A percentile compares a stretch with the other conserved stretches of the same genome.
These are phyloP conservation scores for Penicillium sp. DNA, from an alignment of 2,329 filamentous ascomycete genomes.

Conservation along the genomic window DNA sequence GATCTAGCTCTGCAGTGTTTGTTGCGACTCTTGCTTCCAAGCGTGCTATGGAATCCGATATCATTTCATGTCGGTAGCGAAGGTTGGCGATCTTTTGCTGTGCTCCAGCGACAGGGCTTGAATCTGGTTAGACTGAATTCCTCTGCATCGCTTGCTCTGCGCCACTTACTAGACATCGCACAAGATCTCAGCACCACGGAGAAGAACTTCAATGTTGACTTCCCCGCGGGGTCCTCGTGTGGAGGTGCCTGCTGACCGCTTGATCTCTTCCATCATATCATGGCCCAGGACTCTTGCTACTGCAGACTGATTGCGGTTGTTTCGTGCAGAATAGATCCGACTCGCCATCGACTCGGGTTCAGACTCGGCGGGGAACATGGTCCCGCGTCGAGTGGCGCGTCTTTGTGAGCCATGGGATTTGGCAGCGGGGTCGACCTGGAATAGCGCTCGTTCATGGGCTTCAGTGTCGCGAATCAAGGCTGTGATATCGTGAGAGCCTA, in stretches of 20 bases:
- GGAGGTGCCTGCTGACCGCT: constrained; percentile 59
- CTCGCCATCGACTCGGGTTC: constrained; percentile 47
- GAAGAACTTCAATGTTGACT: constrained; percentile 80
- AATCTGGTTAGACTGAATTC: constrained; percentile 5
- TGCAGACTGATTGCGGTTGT: constrained; percentile 72
- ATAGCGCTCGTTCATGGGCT: constrained; percentile 88
- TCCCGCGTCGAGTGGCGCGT: constrained; percentile 51
- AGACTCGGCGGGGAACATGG: constrained; percentile 47
- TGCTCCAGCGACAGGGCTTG: constrained; percentile 72
- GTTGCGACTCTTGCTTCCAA: constrained; percentile 79
- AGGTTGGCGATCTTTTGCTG: constrained; percentile 73
- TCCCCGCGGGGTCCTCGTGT: constrained; percentile 61
- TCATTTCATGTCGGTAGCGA: constrained; percentile 69
- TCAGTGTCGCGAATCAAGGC: constrained; percentile 94
- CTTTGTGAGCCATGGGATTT: constrained; percentile 50
- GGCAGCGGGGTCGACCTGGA: constrained; percentile 77
- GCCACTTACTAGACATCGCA: constrained; percentile 75
- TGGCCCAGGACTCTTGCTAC: constrained; percentile 87
- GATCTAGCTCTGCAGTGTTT: constrained; percentile 72
- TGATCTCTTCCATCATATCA: constrained; percentile 80
- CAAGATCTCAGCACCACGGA: constrained; percentile 86
- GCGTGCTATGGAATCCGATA: constrained; percentile 72
- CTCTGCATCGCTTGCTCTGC: neutral
- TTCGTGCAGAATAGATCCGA: constrained; percentile 51
- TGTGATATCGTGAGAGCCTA: constrained; percentile 88